A percentile compares a stretch with the other conserved stretches of the same genome.
These are phyloP conservation scores for Fraxinus albicans DNA, from an alignment of 305 asterid genomes.

Conservation along the genomic window DNA sequence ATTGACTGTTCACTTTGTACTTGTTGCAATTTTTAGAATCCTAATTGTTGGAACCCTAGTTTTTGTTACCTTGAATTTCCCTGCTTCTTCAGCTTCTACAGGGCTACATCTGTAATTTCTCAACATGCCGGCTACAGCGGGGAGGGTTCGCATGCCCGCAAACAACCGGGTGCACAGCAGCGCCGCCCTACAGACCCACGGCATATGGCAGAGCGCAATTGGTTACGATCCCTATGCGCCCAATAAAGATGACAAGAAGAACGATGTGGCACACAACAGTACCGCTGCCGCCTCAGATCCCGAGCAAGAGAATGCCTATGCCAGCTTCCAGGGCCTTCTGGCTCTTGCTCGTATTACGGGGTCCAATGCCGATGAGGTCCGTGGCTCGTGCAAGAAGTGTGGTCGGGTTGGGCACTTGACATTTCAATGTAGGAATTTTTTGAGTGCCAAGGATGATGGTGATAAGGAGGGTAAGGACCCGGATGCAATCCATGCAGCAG, in stretches of 20 bases:
- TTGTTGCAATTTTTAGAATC: neutral
- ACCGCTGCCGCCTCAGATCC: conserved; percentile 54
- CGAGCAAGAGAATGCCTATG: conserved; percentile 81
- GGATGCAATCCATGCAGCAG: conserved; percentile 62
- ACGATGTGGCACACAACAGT: conserved; percentile 36
- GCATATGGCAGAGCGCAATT: conserved; percentile 61
- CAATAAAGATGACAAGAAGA: conserved; percentile 55
- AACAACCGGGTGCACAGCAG: conserved; percentile 64
- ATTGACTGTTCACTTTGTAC: neutral
- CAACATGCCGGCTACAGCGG: conserved; percentile 63
- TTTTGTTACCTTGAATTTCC: neutral
- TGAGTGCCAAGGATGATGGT: conserved; percentile 76
- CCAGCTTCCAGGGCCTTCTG: conserved; percentile 86
- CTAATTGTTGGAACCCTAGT: neutral
- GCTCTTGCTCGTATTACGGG: conserved; percentile 89
- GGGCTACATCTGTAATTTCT: neutral
- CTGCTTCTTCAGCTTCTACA: neutral
- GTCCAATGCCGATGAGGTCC: conserved; percentile 81
- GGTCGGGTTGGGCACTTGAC: conserved; percentile 97
- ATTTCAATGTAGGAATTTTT: conserved; percentile 86
- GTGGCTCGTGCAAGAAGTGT: conserved; percentile 93
- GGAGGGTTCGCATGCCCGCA: conserved; percentile 64
- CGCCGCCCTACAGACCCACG: conserved; percentile 59
- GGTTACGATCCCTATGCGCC: conserved; percentile 68
- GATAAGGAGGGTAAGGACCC: conserved; percentile 44